A percentile compares a stretch with the other conserved stretches of the same genome.
Conservation (phyloP, 495 filamentous ascomycete species). For the Corynascus novoguineensis region DNA sequence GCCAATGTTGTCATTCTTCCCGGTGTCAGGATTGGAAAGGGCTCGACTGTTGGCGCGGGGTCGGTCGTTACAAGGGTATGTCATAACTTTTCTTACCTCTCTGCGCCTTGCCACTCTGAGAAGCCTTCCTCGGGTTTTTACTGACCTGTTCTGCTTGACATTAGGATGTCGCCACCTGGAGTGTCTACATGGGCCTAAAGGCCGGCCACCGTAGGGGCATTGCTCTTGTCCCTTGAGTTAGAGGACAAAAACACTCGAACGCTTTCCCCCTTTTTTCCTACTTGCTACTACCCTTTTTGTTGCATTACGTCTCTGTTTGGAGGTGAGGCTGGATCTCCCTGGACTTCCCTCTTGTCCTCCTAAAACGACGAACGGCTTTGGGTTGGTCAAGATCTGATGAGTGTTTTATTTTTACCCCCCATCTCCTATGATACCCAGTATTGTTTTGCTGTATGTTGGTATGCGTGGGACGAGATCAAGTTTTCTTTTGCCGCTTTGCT, state of each 20-base stretch:
- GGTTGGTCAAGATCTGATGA: conserved; percentile 1
- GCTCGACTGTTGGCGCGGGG: conserved; percentile 74
- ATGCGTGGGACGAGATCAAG: background rate
- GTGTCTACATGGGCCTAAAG: conserved; percentile 30
- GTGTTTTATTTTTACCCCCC: conserved; percentile 1
- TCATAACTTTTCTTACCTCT: conserved; percentile 2
- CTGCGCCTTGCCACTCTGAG: background rate
- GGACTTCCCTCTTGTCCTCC: background rate
- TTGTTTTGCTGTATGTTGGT: conserved; percentile 6
- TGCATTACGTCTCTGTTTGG: background rate
- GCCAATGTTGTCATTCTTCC: conserved; percentile 69
- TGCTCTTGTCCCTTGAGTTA: background rate
- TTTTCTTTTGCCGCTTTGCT: background rate
- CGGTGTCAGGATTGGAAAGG: conserved; percentile 74
- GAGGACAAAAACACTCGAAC: too few relatives aligned
- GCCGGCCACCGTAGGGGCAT: conserved; percentile 29
- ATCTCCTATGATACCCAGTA: conserved; percentile 22
- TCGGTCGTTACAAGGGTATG: conserved; percentile 82
- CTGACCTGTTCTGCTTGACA: background rate
- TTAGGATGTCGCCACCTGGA: conserved; percentile 33
- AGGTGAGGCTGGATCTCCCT: background rate
- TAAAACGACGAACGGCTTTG: background rate
- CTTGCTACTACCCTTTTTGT: background rate
- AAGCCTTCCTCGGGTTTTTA: background rate
- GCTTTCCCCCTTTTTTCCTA: background rate